phyloP scores from a whole-genome alignment of 1,139 yeast genomes.

The Blastobotrys apis region DNA sequence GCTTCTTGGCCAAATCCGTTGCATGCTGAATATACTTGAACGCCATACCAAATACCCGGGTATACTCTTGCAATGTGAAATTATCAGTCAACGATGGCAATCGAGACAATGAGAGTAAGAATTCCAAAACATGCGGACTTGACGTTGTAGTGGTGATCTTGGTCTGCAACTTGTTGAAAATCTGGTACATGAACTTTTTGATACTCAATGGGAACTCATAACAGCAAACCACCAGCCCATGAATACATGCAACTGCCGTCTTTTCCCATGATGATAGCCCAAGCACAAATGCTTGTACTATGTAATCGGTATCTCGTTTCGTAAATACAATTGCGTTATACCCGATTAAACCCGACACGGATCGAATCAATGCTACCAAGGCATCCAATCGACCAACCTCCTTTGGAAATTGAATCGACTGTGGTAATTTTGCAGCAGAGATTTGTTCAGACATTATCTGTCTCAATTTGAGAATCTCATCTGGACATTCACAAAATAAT shows the following conservation, averaged over 20 bases:
- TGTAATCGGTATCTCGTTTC: slow-evolving; percentile 62
- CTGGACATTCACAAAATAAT: slow-evolving; percentile 47
- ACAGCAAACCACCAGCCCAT: slow-evolving; percentile 71
- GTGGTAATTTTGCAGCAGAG: slow-evolving; percentile 37
- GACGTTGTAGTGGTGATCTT: slow-evolving; percentile 67
- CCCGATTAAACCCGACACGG: slow-evolving; percentile 63
- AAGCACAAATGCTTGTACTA: slow-evolving; percentile 58
- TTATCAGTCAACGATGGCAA: slow-evolving; percentile 66
- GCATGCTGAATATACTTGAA: slow-evolving; percentile 75
- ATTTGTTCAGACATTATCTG: slow-evolving; percentile 58
- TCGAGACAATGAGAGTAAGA: slow-evolving; percentile 60
- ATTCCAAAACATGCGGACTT: slow-evolving; percentile 72
- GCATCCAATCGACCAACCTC: slow-evolving; percentile 55
- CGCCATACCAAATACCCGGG: slow-evolving; percentile 77
- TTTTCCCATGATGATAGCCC: slow-evolving; percentile 75
- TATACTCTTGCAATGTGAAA: slow-evolving; percentile 72
- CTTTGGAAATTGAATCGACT: slow-evolving; percentile 42
- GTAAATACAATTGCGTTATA: slow-evolving; percentile 53
- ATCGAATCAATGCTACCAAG: slow-evolving; percentile 62
- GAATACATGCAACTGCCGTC: slow-evolving; percentile 69
- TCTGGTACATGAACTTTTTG: slow-evolving; percentile 61
- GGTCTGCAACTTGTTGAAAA: slow-evolving; percentile 66
- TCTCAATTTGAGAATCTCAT: slow-evolving; percentile 47
- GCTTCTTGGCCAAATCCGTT: slow-evolving; percentile 42
- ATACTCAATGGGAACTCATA: slow-evolving; percentile 74